Conservation (phyloP, 83 land plant genomes). For the Isoetes engelmannii region DNA sequence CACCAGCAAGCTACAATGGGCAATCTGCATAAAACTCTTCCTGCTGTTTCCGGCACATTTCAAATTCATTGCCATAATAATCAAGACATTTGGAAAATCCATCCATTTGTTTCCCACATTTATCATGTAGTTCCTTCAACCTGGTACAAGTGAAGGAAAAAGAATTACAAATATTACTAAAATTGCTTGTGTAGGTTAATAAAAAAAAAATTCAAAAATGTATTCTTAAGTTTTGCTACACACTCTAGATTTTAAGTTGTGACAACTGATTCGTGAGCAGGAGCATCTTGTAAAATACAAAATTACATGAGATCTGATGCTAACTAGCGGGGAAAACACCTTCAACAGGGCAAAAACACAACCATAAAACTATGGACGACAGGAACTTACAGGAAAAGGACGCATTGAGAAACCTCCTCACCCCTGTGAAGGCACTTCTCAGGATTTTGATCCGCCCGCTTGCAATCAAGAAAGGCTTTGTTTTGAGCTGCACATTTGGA, state of each 20-base stretch:
- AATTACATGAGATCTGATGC: no score
- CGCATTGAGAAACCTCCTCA: constrained; percentile 51
- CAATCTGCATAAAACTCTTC: constrained; percentile 56
- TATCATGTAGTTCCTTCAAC: constrained; percentile 57
- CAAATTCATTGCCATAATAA: constrained; percentile 78
- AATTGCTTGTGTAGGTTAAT: no score
- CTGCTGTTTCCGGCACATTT: constrained; percentile 75
- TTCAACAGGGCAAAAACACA: no score
- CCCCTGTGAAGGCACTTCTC: constrained; percentile 70
- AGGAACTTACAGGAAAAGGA: constrained; percentile 53
- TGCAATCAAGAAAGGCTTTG: constrained; percentile 48
- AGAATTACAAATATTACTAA: no score
- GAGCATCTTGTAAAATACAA: no score
- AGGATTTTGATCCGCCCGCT: constrained; percentile 60
- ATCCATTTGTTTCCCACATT: constrained; percentile 70
- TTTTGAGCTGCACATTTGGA: constrained; percentile 38
- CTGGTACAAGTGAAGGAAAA: no score
- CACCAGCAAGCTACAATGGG: constrained; percentile 45
- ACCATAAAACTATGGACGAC: no score
- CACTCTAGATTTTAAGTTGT: no score
- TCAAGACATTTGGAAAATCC: constrained; percentile 70
- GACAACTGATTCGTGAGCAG: no score
- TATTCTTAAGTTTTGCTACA: no score
- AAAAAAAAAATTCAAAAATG: no score
- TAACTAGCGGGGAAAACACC: no score